A percentile compares a stretch with the other conserved stretches of the same genome.
phyloP scores from a whole-genome alignment of 805 yeast genomes.

The Ogataea paraovalis region DNA sequence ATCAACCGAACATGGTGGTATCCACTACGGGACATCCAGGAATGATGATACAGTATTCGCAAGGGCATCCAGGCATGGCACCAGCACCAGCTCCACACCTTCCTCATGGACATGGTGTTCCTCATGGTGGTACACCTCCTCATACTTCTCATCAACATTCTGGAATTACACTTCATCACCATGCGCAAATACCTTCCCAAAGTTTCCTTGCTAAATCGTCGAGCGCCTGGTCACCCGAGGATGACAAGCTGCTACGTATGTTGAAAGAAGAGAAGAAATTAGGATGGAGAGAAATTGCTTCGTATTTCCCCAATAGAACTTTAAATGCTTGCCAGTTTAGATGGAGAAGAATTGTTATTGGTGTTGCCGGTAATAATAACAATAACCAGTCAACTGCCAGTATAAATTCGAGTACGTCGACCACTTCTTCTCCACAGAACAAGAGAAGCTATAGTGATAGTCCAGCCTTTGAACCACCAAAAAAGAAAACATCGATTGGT shows the following conservation, averaged over 20 bases:
- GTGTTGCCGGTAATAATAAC: constrained; percentile 22
- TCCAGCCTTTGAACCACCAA: not conserved
- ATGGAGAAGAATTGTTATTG: constrained; percentile 66
- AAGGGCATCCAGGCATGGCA: not conserved
- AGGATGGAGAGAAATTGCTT: constrained; percentile 87
- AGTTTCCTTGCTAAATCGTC: constrained; percentile 20
- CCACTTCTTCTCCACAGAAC: not conserved
- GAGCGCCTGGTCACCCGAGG: constrained; percentile 73
- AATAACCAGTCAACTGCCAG: not conserved
- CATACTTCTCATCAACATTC: not conserved
- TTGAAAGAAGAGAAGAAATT: constrained; percentile 77
- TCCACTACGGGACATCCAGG: not conserved
- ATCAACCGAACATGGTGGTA: not conserved
- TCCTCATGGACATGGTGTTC: not conserved
- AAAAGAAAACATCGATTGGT: not conserved
- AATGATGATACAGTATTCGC: not conserved
- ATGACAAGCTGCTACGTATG: constrained; percentile 66
- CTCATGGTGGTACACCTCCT: not conserved
- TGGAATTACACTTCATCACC: not conserved
- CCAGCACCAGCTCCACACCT: too few relatives aligned
- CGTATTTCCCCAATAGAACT: constrained; percentile 73
- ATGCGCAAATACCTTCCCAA: not conserved
- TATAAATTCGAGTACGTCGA: not conserved
- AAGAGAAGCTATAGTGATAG: constrained; percentile 1
- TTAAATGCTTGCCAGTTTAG: constrained; percentile 89